Base-by-base conservation (phyloP, 169 alveolate species). In the Fabrea salina region DNA sequence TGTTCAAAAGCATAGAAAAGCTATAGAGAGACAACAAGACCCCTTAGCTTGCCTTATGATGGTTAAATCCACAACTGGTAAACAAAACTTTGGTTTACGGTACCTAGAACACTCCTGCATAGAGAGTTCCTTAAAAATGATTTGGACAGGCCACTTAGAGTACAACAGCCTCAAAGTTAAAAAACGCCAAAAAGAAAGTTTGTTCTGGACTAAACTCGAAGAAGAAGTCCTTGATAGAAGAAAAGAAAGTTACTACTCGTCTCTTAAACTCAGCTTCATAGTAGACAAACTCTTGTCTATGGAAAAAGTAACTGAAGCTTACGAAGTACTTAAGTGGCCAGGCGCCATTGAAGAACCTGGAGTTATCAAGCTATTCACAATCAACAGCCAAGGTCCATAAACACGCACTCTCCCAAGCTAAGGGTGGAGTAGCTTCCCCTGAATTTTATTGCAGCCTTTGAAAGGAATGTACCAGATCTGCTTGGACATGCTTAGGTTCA, bases 91-190 rank as follows among this genome's bases (percentile, higher is more conserved):
- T 25, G 56, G 37, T 61, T n/a, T n/a, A n/a, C n/a, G n/a, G n/a
- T n/a, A 57, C 1, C 1, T 68, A 43, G 22, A 68, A 16, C 40
- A n/a, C n/a, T 8, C 11, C 7, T 68, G 66, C 16, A 40, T 27
- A 16, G 78, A 43, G n/a, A n/a, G n/a, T 13, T 13, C 35, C 32
- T 0, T 68, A 11, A 40, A 43, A 43, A 68, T 40, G 8, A 43
- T 68, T 13, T 68, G 78, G 78, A 43, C 78, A 16, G 78, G 78
- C n/a, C 22, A 68, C 50, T n/a, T n/a, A n/a, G n/a, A n/a, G n/a
- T n/a, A n/a, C n/a, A n/a, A n/a, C n/a, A n/a, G n/a, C n/a, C n/a
- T n/a, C n/a, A n/a, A n/a, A n/a, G n/a, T n/a, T n/a, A 43, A 13
- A 13, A 43, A 37, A 8, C 19, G 61, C 8, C 32, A 11, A 13